Conservation (phyloP, 352 stramenopile species). For the Thalassiosira ordinaria region DNA sequence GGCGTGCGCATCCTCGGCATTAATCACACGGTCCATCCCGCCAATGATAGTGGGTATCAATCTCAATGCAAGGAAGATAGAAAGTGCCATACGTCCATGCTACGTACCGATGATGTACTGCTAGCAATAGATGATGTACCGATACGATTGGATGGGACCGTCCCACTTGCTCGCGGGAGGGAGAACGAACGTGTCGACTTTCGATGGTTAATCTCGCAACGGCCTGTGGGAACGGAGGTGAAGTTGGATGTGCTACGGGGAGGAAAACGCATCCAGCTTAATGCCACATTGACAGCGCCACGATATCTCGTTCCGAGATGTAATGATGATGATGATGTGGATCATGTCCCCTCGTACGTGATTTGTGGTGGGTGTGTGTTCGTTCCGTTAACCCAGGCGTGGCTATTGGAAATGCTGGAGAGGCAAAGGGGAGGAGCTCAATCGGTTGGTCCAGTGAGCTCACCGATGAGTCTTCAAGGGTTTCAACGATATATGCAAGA, state of each 20-base stretch:
- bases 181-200: slow-evolving; percentile 50
- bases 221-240: slow-evolving; percentile 5
- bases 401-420: slow-evolving; percentile 25
- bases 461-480: neutral
- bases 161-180: slow-evolving; percentile 18
- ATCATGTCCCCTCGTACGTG: slow-evolving; percentile 35
- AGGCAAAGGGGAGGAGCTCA: slow-evolving; percentile 1
- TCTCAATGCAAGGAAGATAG: slow-evolving; percentile 22
- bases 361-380: slow-evolving; percentile 53
- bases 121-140: slow-evolving; percentile 27
- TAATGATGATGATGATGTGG: slow-evolving; percentile 21
- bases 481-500: slow-evolving; percentile 43
- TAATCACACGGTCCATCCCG: slow-evolving; percentile 13
- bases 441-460: neutral
- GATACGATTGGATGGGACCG: slow-evolving; percentile 37
- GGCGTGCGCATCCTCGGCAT: slow-evolving; percentile 42
- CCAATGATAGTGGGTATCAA: slow-evolving; percentile 1
- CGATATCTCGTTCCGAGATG: slow-evolving; percentile 28
- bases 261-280: slow-evolving; percentile 18
- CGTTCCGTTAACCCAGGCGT: slow-evolving; percentile 32
- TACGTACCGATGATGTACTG: slow-evolving; percentile 41
- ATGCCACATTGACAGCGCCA: slow-evolving; percentile 4
- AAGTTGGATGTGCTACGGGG: slow-evolving; percentile 37
- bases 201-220: slow-evolving; percentile 35
- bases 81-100: slow-evolving; percentile 14